These are phyloP conservation scores for Pinguiococcus pyrenoidosus DNA, from an alignment of 108 stramenopile genomes.

Conservation along the genomic window DNA sequence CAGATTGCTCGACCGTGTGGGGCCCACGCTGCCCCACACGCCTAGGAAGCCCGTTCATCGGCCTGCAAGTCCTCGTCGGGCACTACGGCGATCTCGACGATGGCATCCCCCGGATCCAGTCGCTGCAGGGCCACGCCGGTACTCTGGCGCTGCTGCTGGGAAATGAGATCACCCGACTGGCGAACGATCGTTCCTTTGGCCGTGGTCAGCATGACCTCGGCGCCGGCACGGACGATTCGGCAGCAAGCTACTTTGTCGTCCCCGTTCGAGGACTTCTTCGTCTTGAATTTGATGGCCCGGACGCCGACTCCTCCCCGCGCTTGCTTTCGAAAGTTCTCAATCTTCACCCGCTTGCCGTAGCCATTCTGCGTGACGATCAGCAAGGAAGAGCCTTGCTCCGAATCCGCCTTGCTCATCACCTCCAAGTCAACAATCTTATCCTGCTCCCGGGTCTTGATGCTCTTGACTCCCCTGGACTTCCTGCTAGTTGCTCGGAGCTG, in stretches of 20 bases:
- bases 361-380: conserved; percentile 63
- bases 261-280: conserved; percentile 6
- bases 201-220: conserved; percentile 73
- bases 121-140: conserved; percentile 80
- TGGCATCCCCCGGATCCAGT: conserved; percentile 48
- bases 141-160: conserved; percentile 58
- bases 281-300: conserved; percentile 77
- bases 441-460: conserved; percentile 62
- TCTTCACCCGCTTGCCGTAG: conserved; percentile 78
- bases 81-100: conserved; percentile 24
- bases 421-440: conserved; percentile 72
- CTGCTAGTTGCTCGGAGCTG: conserved; percentile 55
- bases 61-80: conserved; percentile 3
- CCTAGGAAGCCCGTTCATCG: not conserved
- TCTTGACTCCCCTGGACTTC: conserved; percentile 58
- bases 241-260: conserved; percentile 57
- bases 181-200: conserved; percentile 73
- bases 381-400: conserved; percentile 23
- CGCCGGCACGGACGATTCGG: conserved; percentile 60
- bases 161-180: conserved; percentile 58
- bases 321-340: conserved; percentile 43
- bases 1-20: too few relatives aligned
- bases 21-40: too few relatives aligned
- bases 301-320: conserved; percentile 65
- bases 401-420: conserved; percentile 26